Conservation (phyloP, 148 eudicot genomes). For the Cornus kousa region DNA sequence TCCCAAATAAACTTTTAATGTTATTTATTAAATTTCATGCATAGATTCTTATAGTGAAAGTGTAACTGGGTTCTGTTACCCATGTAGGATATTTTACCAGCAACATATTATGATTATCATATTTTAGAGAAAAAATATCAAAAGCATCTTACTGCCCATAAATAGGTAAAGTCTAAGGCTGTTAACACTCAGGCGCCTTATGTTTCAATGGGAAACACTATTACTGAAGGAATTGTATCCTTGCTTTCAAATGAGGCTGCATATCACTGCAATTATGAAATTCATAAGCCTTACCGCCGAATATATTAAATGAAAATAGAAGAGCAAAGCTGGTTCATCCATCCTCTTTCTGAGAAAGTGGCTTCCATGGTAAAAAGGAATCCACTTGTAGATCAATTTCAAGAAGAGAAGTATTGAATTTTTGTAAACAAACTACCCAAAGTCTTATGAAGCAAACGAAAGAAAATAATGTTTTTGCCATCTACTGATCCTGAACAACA, state of each 20-base stretch:
- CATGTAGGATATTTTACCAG: neutral
- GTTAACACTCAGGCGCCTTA: neutral
- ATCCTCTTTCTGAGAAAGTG: neutral
- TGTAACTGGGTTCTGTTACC: neutral
- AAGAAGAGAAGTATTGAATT: neutral
- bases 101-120: neutral
- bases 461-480: neutral
- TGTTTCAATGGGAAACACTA: neutral
- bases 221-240: neutral
- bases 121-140: neutral
- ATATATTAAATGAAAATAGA: neutral
- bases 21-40: neutral
- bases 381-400: neutral
- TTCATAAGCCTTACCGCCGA: neutral
- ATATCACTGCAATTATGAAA: too few relatives aligned
- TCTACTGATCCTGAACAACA: conserved; percentile 4
- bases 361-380: neutral
- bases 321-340: neutral
- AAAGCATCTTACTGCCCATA: neutral
- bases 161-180: neutral
- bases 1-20: neutral
- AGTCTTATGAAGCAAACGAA: neutral
- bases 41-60: neutral
- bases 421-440: neutral
- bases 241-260: neutral